Evolutionary conservation across 768 basidiomycete species (phyloP).

Genomic region (Erythrobasidium yunnanense): DNA sequence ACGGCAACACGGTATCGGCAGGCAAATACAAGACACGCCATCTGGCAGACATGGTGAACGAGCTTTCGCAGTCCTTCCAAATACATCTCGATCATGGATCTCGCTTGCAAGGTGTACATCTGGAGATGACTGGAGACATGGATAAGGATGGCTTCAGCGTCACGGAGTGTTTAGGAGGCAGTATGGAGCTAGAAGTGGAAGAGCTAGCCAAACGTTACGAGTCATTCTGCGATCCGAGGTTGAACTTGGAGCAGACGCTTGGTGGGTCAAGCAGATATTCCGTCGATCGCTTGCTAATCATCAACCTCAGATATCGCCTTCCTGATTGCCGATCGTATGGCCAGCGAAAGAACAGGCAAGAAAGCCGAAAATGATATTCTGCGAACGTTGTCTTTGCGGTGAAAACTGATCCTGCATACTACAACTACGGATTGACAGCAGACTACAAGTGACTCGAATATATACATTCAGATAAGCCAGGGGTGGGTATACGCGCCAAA

Average conservation of each 20-base stretch:
- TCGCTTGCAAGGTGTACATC: slow-evolving; percentile 65
- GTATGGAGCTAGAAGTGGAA: slow-evolving; percentile 84
- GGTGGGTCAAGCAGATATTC: neutral
- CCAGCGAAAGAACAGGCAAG: slow-evolving; percentile 49
- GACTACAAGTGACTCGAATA: too few relatives aligned
- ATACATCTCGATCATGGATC: slow-evolving; percentile 69
- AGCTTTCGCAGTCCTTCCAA: slow-evolving; percentile 66
- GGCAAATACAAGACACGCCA: slow-evolving; percentile 20
- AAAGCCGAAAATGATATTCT: slow-evolving; percentile 20
- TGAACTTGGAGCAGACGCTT: slow-evolving; percentile 54
- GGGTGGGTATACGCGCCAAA: too few relatives aligned
- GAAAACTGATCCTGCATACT: too few relatives aligned
- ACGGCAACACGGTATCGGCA: slow-evolving; percentile 70
- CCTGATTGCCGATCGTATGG: slow-evolving; percentile 68
- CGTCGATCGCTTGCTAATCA: neutral
- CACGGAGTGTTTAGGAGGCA: slow-evolving; percentile 92
- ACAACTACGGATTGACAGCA: too few relatives aligned
- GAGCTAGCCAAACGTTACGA: slow-evolving; percentile 83
- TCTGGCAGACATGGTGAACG: slow-evolving; percentile 53
- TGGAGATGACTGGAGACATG: slow-evolving; percentile 86
- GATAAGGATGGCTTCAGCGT: slow-evolving; percentile 84
- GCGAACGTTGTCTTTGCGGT: slow-evolving; percentile 20
- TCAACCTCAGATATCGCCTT: slow-evolving; percentile 63
- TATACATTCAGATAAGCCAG: too few relatives aligned
- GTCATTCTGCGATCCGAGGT: slow-evolving; percentile 86